These are phyloP conservation scores for Nymphaea colorata DNA, from an alignment of 164 flowering plant species.

Conservation along the genomic window DNA sequence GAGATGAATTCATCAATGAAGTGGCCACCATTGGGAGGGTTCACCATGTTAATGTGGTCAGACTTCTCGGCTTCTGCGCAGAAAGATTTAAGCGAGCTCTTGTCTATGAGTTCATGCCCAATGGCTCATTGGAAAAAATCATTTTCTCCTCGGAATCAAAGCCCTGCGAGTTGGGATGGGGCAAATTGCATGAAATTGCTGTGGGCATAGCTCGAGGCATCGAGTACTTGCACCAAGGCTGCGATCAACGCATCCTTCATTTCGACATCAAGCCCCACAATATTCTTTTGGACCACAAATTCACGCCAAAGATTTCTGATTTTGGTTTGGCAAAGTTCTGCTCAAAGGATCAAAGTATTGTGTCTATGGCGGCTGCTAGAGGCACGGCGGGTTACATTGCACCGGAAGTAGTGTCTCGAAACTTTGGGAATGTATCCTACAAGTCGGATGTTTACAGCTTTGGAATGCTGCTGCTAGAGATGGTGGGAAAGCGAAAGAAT, in stretches of 20 bases:
- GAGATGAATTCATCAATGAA: constrained; percentile 9
- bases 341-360: not conserved
- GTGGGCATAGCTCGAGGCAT: constrained; percentile 8
- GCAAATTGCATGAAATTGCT: constrained; percentile 4
- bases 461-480: constrained; percentile 10
- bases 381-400: constrained; percentile 9
- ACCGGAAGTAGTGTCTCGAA: constrained; percentile 4
- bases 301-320: constrained; percentile 9
- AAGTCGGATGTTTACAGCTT: constrained; percentile 9
- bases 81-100: constrained; percentile 9
- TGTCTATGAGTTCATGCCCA: constrained; percentile 12
- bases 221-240: constrained; percentile 8
- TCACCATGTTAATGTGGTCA: constrained; percentile 7
- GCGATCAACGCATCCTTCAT: constrained; percentile 10
- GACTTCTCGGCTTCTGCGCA: constrained; percentile 8
- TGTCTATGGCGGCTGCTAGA: constrained; percentile 1
- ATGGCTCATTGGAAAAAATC: constrained; percentile 7
- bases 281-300: constrained; percentile 7
- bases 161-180: constrained; percentile 1
- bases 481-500: constrained; percentile 4
- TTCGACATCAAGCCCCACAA: constrained; percentile 12
- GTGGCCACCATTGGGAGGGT: constrained; percentile 8
- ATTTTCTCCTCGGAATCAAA: not conserved
- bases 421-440: constrained; percentile 4
- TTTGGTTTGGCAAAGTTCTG: constrained; percentile 9